These are phyloP conservation scores for Wallacemonas rigidus DNA, from an alignment of 208 protist species.

Conservation along the genomic window DNA sequence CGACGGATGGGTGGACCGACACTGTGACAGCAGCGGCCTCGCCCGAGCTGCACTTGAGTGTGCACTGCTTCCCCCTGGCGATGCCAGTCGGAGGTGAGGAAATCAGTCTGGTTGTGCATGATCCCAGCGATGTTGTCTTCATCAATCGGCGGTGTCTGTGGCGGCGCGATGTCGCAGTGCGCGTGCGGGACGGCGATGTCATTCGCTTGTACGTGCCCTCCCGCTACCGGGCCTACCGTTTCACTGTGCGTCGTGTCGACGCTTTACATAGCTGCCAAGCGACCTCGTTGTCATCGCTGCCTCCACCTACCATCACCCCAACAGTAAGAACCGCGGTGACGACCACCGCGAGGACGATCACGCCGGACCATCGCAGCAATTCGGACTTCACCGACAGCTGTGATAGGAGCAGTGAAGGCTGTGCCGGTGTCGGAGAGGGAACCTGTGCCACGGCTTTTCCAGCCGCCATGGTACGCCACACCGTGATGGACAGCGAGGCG, in stretches of 20 bases:
- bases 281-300: background rate
- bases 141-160: constrained; percentile 5
- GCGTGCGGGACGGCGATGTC: constrained; percentile 4
- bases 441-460: no score
- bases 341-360: no score
- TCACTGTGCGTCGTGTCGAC: background rate
- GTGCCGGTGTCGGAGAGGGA: no score
- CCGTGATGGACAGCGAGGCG: no score
- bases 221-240: background rate
- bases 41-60: background rate
- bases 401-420: no score
- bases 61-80: background rate
- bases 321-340: no score
- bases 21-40: background rate
- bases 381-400: no score
- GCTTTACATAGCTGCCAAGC: background rate
- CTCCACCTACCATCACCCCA: no score
- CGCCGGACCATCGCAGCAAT: no score
- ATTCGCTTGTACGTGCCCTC: background rate
- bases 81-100: background rate
- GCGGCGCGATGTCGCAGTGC: background rate
- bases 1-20: no score
- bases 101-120: background rate
- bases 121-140: background rate
- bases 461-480: no score